Evolutionary conservation across 306 rosid species (phyloP).

Genomic region (Hippophae tibetana): DNA sequence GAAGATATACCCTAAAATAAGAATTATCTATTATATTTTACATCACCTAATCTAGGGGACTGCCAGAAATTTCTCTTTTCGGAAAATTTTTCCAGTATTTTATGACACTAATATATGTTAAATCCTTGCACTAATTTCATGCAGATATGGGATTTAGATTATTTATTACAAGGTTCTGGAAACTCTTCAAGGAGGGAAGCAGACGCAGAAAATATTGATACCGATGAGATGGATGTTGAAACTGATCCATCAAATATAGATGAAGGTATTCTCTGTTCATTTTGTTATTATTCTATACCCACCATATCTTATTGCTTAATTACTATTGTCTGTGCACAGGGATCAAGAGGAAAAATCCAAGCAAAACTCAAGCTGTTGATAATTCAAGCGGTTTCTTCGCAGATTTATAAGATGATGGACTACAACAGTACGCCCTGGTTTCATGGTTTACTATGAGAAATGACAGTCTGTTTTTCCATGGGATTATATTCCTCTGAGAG

Average conservation of each 20-base stretch:
- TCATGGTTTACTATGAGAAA: too few species aligned
- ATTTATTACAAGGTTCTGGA: slow-evolving; percentile 38
- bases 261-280: slow-evolving; percentile 31
- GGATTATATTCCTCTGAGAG: too few species aligned
- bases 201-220: slow-evolving; percentile 24
- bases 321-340: slow-evolving; percentile 32
- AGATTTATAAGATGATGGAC: slow-evolving; percentile 26
- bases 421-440: too few species aligned
- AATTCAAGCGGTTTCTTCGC: slow-evolving; percentile 40
- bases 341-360: slow-evolving; percentile 36
- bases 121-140: slow-evolving; percentile 1
- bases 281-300: too few species aligned
- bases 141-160: slow-evolving; percentile 80
- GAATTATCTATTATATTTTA: too few species aligned
- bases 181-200: slow-evolving; percentile 24
- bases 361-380: slow-evolving; percentile 15
- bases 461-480: too few species aligned
- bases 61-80: neutral
- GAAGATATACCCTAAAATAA: too few species aligned
- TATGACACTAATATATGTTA: neutral
- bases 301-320: neutral
- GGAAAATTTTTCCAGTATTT: neutral
- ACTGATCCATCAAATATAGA: slow-evolving; percentile 18
- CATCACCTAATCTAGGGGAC: too few species aligned
- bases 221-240: slow-evolving; percentile 58